Evolutionary conservation across 768 basidiomycete genomes (phyloP).

Genomic region (Mycena albidolilacea): DNA sequence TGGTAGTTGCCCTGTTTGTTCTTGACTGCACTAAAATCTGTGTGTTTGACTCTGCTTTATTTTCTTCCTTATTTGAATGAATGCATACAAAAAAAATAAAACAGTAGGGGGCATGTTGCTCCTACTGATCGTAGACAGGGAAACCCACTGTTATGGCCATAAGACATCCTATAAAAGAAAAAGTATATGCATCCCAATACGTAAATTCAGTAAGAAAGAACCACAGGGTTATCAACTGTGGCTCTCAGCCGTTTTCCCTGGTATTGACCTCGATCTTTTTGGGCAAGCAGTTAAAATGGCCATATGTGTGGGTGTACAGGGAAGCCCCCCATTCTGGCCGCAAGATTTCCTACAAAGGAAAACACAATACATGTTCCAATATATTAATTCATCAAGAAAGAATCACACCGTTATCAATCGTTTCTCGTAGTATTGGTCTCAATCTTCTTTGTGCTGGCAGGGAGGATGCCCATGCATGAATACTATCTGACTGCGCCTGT

Average conservation of each 20-base stretch:
- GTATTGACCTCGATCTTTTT: conserved; percentile 6
- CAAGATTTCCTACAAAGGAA: conserved; percentile 8
- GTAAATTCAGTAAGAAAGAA: conserved; percentile 2
- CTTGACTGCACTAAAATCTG: no score
- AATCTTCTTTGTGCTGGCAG: not conserved
- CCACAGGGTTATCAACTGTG: conserved; percentile 1
- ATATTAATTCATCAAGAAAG: conserved; percentile 2
- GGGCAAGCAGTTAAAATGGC: not conserved
- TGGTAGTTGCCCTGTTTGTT: no score
- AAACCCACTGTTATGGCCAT: conserved; percentile 6
- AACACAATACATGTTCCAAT: conserved; percentile 5
- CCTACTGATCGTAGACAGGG: no score
- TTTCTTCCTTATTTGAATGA: no score
- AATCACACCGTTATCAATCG: not conserved
- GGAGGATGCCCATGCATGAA: no score
- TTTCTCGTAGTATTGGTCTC: not conserved
- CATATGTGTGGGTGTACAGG: conserved; percentile 4
- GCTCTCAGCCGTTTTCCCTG: not conserved
- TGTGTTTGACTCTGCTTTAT: no score
- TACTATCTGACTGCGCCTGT: conserved; percentile 13
- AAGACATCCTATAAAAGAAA: conserved; percentile 4
- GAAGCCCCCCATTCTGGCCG: conserved; percentile 1
- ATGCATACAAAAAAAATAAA: no score
- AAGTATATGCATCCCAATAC: not conserved
- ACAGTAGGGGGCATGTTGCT: no score